phyloP scores from a whole-genome alignment of 768 basidiomycete genomes.

The Calocera viscosa region DNA sequence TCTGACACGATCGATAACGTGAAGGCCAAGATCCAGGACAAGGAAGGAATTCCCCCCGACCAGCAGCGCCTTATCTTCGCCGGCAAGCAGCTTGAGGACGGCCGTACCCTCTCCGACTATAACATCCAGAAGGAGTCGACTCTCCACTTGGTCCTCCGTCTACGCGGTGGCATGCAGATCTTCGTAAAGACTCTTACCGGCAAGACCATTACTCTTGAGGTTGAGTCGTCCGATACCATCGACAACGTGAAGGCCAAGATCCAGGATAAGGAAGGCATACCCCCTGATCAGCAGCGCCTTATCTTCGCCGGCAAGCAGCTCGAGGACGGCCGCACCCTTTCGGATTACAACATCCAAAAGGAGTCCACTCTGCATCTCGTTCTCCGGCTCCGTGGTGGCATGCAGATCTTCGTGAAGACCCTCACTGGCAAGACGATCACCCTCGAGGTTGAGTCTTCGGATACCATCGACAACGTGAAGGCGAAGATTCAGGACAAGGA shows the following conservation, averaged over 20 bases:
- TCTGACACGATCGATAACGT: conserved; percentile 91
- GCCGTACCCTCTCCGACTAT: conserved; percentile 38
- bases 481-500: conserved; percentile 26
- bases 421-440: conserved; percentile 85
- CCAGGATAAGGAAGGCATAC: conserved; percentile 74
- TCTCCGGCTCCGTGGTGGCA: conserved; percentile 82
- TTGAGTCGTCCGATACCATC: conserved; percentile 65
- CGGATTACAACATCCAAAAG: conserved; percentile 90
- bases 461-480: conserved; percentile 80
- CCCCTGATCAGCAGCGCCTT: conserved; percentile 86
- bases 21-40: conserved; percentile 39
- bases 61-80: conserved; percentile 39
- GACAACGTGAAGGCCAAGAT: conserved; percentile 75
- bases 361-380: conserved; percentile 86
- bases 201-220: conserved; percentile 83
- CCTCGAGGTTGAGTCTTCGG: conserved; percentile 76
- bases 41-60: conserved; percentile 40
- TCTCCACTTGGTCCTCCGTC: conserved; percentile 45
- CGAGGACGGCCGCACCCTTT: conserved; percentile 83
- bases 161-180: conserved; percentile 44
- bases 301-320: conserved; percentile 95
- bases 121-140: conserved; percentile 53
- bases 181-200: conserved; percentile 72
- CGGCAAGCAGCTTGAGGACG: conserved; percentile 40
- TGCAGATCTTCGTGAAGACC: conserved; percentile 76